These are phyloP conservation scores for Neofusicoccum sp. DNA, from an alignment of 2,329 filamentous ascomycete genomes.

Conservation along the genomic window DNA sequence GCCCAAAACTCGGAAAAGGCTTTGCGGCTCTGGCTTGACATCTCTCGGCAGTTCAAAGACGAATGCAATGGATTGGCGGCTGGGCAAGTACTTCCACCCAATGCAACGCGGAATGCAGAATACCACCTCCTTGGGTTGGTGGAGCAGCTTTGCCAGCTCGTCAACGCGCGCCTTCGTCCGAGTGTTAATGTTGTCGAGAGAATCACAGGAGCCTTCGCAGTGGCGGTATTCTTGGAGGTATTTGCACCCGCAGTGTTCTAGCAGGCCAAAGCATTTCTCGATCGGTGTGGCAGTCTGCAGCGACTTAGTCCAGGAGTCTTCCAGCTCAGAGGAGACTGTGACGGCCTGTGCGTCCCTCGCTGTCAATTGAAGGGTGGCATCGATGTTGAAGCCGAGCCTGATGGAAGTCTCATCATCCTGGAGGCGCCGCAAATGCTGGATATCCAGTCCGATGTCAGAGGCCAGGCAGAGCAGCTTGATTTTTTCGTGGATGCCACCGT, in stretches of 20 bases:
- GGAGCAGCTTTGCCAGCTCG: constrained; percentile 13
- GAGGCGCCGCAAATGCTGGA: constrained; percentile 20
- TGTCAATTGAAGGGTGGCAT: constrained; percentile 20
- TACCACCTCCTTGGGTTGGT: constrained; percentile 19
- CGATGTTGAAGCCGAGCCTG: constrained; percentile 21
- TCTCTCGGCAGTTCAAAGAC: constrained; percentile 18
- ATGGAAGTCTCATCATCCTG: constrained; percentile 20
- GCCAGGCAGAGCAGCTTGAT: constrained; percentile 22
- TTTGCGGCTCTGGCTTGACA: constrained; percentile 4
- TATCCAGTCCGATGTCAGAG: constrained; percentile 19
- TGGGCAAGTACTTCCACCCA: constrained; percentile 19
- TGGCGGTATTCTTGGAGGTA: background rate
- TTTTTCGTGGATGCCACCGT: constrained; percentile 21
- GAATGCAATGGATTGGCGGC: constrained; percentile 6
- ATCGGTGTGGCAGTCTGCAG: background rate
- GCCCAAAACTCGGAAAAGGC: constrained; percentile 11
- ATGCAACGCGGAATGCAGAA: constrained; percentile 21
- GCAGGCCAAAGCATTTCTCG: background rate
- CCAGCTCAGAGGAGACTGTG: background rate
- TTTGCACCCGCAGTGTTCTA: background rate
- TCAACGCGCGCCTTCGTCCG: background rate
- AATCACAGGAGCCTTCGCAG: background rate
- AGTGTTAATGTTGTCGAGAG: background rate
- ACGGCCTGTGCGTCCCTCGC: background rate
- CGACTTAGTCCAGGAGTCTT: background rate